phyloP scores from a whole-genome alignment of 495 filamentous ascomycete genomes.

The Saxophila tyrrhenica region DNA sequence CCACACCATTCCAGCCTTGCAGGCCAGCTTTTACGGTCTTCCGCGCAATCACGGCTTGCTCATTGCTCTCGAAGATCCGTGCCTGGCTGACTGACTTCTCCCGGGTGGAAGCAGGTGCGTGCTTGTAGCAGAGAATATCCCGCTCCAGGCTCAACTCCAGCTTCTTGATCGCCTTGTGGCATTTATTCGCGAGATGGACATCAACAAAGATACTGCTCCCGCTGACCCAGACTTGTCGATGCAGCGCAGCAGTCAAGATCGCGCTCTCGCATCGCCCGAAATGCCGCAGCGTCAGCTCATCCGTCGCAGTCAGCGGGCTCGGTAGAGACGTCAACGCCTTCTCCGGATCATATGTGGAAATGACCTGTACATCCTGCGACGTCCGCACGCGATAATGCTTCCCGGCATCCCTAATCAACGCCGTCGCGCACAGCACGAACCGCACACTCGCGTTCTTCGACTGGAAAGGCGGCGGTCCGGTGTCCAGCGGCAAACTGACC shows the following conservation, averaged over 20 bases:
- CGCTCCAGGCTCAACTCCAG: slow-evolving; percentile 40
- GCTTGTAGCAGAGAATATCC: slow-evolving; percentile 37
- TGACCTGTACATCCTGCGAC: slow-evolving; percentile 27
- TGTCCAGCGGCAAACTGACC: slow-evolving; percentile 41
- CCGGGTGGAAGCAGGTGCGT: slow-evolving; percentile 38
- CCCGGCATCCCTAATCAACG: slow-evolving; percentile 31
- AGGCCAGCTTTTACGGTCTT: slow-evolving; percentile 31
- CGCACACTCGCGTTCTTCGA: slow-evolving; percentile 41
- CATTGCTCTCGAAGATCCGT: slow-evolving; percentile 41
- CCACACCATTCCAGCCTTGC: slow-evolving; percentile 36
- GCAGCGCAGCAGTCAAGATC: slow-evolving; percentile 41
- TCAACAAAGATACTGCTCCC: slow-evolving; percentile 45
- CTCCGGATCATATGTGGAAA: slow-evolving; percentile 31
- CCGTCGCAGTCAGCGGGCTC: slow-evolving; percentile 39
- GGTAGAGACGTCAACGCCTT: slow-evolving; percentile 42
- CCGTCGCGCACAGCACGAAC: slow-evolving; percentile 36
- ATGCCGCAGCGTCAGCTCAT: slow-evolving; percentile 34
- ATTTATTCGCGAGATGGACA: slow-evolving; percentile 40
- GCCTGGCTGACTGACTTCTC: slow-evolving; percentile 38
- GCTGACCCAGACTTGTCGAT: slow-evolving; percentile 48
- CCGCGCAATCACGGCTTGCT: slow-evolving; percentile 34
- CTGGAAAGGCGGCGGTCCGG: slow-evolving; percentile 44
- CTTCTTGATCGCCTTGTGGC: slow-evolving; percentile 35
- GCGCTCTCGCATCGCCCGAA: slow-evolving; percentile 31
- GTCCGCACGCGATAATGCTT: slow-evolving; percentile 33